Evolutionary conservation across 257 asterid species (phyloP).

Genomic region (Plectranthus barbatus): DNA sequence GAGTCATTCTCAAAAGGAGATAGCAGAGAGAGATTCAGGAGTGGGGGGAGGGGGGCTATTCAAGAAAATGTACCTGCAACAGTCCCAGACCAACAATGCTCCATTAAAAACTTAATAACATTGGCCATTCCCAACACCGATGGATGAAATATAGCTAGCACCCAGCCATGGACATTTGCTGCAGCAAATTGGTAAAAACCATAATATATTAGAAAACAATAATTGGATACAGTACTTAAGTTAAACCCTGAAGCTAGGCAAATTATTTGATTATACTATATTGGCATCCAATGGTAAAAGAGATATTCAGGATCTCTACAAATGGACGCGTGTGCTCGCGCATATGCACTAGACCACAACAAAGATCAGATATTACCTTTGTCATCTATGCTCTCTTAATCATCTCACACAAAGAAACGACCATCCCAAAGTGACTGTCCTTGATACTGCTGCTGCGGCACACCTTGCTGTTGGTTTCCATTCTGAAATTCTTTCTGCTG

Average conservation of each 20-base stretch:
- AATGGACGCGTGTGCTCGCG: no score
- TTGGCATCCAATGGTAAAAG: background rate
- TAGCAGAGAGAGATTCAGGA: background rate
- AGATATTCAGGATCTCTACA: no score
- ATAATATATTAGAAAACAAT: constrained; percentile 10
- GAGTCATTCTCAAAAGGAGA: background rate
- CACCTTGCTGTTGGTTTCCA: constrained; percentile 46
- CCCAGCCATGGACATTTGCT: constrained; percentile 37
- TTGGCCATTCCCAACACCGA: constrained; percentile 56
- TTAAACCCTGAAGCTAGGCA: background rate
- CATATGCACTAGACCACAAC: no score
- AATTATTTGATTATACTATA: background rate
- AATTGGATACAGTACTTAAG: background rate
- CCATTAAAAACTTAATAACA: constrained; percentile 62
- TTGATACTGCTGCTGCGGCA: constrained; percentile 57
- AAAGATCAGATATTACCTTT: background rate
- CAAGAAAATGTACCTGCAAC: constrained; percentile 74
- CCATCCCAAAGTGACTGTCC: constrained; percentile 72
- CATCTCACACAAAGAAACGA: constrained; percentile 71
- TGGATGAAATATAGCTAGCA: constrained; percentile 60
- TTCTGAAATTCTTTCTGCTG: constrained; percentile 56
- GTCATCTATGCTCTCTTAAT: constrained; percentile 37
- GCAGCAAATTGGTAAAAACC: constrained; percentile 44
- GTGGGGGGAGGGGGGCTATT: constrained; percentile 35
- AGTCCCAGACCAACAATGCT: constrained; percentile 75